phyloP scores from a whole-genome alignment of 2,329 filamentous ascomycete genomes.

The Pseudocercospora macadamiae region DNA sequence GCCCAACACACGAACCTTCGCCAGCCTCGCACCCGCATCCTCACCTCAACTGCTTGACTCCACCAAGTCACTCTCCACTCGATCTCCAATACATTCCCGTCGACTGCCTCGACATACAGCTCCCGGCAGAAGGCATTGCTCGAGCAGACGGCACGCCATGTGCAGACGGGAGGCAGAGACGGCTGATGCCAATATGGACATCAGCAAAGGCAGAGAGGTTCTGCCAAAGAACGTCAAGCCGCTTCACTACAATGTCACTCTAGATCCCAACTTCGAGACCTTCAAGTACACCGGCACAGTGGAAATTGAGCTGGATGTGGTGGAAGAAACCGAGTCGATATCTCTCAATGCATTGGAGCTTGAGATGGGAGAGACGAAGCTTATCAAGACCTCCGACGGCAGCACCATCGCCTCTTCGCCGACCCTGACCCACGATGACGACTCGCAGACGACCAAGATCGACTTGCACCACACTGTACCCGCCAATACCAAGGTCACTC shows the following conservation, averaged over 20 bases:
- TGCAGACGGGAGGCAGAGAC: conserved; percentile 64
- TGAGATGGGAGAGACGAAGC: conserved; percentile 73
- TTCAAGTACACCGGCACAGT: conserved; percentile 87
- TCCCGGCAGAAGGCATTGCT: conserved; percentile 62
- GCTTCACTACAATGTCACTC: conserved; percentile 85
- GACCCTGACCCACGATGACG: conserved; percentile 72
- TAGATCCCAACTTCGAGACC: conserved; percentile 87
- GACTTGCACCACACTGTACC: conserved; percentile 73
- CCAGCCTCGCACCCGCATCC: background rate
- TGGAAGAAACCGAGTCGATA: conserved; percentile 80
- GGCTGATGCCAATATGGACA: conserved; percentile 60
- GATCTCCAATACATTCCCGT: background rate
- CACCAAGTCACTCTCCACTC: background rate
- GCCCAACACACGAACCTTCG: background rate
- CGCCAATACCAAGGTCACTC: conserved; percentile 75
- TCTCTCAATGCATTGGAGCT: conserved; percentile 87
- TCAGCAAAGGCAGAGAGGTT: conserved; percentile 74
- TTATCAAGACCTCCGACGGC: conserved; percentile 61
- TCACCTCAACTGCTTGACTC: background rate
- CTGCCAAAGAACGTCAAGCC: conserved; percentile 90
- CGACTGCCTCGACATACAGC: conserved; percentile 1
- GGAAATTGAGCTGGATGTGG: conserved; percentile 83
- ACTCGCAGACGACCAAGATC: conserved; percentile 80
- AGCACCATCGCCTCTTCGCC: conserved; percentile 63
- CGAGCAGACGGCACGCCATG: conserved; percentile 71